Evolutionary conservation across 371 early-diverging fungal genomes (phyloP).

Genomic region (Batkoa obscura): DNA sequence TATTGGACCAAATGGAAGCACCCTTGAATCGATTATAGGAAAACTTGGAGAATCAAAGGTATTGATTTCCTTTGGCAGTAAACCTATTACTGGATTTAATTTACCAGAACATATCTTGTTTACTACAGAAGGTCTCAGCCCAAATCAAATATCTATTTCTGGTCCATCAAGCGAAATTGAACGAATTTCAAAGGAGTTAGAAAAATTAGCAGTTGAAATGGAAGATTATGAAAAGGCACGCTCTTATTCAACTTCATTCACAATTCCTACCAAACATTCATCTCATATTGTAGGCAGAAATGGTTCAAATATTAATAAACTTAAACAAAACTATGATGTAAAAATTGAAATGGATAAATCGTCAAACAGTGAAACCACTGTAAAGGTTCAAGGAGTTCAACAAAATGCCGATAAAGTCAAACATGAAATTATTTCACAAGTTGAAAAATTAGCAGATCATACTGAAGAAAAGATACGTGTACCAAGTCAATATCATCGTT

Average conservation of each 20-base stretch:
- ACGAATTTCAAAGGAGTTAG: slow-evolving; percentile 38
- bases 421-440: slow-evolving; percentile 39
- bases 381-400: slow-evolving; percentile 61
- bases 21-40: slow-evolving; percentile 52
- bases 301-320: slow-evolving; percentile 55
- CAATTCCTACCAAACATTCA: slow-evolving; percentile 44
- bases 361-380: slow-evolving; percentile 27
- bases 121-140: not conserved
- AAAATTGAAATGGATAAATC: slow-evolving; percentile 47
- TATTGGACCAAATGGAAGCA: slow-evolving; percentile 60
- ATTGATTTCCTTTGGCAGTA: slow-evolving; percentile 42
- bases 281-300: slow-evolving; percentile 79
- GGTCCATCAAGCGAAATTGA: slow-evolving; percentile 63
- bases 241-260: slow-evolving; percentile 42
- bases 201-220: slow-evolving; percentile 36
- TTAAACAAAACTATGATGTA: slow-evolving; percentile 60
- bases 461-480: slow-evolving; percentile 36
- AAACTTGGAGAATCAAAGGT: slow-evolving; percentile 10
- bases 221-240: slow-evolving; percentile 45
- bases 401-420: slow-evolving; percentile 55
- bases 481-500: slow-evolving; percentile 41
- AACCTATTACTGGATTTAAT: slow-evolving; percentile 16
- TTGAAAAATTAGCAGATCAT: slow-evolving; percentile 56
- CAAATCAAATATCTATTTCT: slow-evolving; percentile 43
- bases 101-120: not conserved